A percentile compares a stretch with the other conserved stretches of the same genome.
These are phyloP conservation scores for Tetraselmis striata DNA, from an alignment of 139 green algal genomes.

Conservation along the genomic window DNA sequence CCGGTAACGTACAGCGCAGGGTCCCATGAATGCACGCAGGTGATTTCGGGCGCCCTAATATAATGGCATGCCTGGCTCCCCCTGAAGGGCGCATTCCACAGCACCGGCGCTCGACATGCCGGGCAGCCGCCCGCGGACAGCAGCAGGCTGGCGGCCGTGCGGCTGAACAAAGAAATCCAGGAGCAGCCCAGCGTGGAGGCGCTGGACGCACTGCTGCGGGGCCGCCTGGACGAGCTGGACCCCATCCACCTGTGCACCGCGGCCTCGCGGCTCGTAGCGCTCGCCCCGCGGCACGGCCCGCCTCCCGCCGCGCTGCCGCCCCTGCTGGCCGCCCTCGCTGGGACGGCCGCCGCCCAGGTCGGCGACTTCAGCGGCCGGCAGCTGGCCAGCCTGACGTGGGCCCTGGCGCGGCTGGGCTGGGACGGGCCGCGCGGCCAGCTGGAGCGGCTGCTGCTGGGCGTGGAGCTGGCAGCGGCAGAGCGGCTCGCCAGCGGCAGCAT, in stretches of 20 bases:
- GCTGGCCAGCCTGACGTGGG: not conserved
- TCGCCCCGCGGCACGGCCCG: not conserved
- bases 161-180: not conserved
- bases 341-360: not conserved
- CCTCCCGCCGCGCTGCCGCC: too few relatives aligned
- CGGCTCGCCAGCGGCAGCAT: not conserved
- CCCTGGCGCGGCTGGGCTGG: not conserved
- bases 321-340: not conserved
- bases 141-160: too few relatives aligned
- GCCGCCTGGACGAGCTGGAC: not conserved
- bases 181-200: not conserved
- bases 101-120: too few relatives aligned
- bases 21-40: too few relatives aligned
- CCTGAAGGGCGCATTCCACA: too few relatives aligned
- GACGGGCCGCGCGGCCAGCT: too few relatives aligned
- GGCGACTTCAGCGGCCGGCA: not conserved
- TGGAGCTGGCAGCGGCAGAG: not conserved
- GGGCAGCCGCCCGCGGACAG: too few relatives aligned
- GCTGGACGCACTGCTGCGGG: not conserved
- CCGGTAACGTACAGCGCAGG: too few relatives aligned
- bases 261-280: not conserved
- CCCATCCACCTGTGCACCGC: not conserved
- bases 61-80: too few relatives aligned
- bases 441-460: not conserved
- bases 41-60: too few relatives aligned